These are phyloP conservation scores for Ceriops decandra DNA, from an alignment of 345 rosid species.

Conservation along the genomic window DNA sequence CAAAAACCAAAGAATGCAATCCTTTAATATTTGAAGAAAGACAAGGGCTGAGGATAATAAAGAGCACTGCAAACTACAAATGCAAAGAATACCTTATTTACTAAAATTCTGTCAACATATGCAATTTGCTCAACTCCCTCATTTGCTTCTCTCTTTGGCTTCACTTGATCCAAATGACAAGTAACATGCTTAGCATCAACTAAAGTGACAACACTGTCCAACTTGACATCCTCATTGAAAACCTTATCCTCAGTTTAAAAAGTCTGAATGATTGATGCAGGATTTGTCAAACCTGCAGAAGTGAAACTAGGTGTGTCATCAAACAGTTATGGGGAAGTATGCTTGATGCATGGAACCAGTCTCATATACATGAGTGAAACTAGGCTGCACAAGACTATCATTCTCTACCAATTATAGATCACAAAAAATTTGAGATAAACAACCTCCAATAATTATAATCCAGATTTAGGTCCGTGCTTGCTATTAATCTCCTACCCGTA, in stretches of 20 bases:
- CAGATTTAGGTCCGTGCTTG: no score
- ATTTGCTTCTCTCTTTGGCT: conserved; percentile 85
- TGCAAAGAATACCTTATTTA: conserved; percentile 59
- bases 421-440: no score
- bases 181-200: conserved; percentile 94
- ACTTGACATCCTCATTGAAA: conserved; percentile 82
- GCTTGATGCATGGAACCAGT: background rate
- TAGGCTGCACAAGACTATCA: background rate
- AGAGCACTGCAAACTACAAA: background rate
- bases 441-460: no score
- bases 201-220: conserved; percentile 91
- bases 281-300: conserved; percentile 81
- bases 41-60: no score
- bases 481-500: no score
- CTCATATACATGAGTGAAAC: background rate
- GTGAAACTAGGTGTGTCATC: conserved; percentile 5
- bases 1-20: no score
- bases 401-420: background rate
- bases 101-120: conserved; percentile 84
- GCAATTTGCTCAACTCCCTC: conserved; percentile 98
- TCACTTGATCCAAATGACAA: conserved; percentile 78
- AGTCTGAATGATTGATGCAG: conserved; percentile 95
- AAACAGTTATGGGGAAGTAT: background rate
- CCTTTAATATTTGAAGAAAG: no score
- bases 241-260: conserved; percentile 85